A percentile compares a stretch with the other conserved stretches of the same genome.
Evolutionary conservation across 2,329 filamentous ascomycete species (phyloP).

Genomic region (Botrytis deweyae): DNA sequence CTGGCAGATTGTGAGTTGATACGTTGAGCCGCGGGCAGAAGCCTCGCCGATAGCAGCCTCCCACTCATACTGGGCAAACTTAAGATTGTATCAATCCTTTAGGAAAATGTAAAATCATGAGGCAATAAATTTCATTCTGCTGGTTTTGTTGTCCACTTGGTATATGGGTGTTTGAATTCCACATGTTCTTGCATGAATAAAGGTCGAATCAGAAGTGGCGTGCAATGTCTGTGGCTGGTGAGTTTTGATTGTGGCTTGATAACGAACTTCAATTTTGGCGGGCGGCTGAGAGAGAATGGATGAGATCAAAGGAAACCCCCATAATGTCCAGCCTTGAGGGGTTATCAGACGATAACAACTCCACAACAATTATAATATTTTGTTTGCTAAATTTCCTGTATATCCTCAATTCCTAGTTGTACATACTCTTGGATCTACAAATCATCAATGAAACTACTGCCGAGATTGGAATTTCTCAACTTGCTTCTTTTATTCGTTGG

Average conservation of each 20-base stretch:
- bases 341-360: slow-evolving; percentile 7
- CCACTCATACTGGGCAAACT: slow-evolving; percentile 38
- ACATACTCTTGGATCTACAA: not conserved
- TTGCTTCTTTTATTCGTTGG: not conserved
- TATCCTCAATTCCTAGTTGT: not conserved
- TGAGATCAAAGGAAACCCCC: not conserved
- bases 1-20: slow-evolving; percentile 55
- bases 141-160: slow-evolving; percentile 21
- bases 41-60: slow-evolving; percentile 70
- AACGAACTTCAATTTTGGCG: not conserved
- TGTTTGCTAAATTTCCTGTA: not conserved
- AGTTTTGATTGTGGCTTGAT: not conserved
- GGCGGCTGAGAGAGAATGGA: not conserved
- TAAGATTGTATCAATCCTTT: slow-evolving; percentile 24
- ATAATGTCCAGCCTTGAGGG: slow-evolving; percentile 3
- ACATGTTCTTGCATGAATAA: slow-evolving; percentile 19
- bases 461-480: not conserved
- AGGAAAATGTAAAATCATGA: slow-evolving; percentile 16
- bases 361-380: slow-evolving; percentile 7
- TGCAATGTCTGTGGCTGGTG: slow-evolving; percentile 22
- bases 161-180: slow-evolving; percentile 9
- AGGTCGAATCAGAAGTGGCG: slow-evolving; percentile 27
- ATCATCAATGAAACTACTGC: not conserved
- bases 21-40: slow-evolving; percentile 65
- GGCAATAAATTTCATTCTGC: slow-evolving; percentile 11